These are phyloP conservation scores for Spergularia bocconei DNA, from an alignment of 148 eudicot species.

Conservation along the genomic window DNA sequence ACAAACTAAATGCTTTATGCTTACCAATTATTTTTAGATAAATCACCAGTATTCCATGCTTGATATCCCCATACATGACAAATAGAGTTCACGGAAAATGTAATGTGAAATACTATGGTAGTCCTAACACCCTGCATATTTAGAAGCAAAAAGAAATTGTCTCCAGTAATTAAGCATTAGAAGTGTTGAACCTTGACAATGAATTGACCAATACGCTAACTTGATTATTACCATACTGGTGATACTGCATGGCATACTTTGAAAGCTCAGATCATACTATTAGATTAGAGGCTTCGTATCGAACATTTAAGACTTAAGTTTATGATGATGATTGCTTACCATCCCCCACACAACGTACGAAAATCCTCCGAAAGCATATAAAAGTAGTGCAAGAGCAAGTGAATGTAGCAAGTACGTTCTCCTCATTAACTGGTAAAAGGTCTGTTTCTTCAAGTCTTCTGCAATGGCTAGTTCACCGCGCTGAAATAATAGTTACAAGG, in stretches of 20 bases:
- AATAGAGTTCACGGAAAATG: slow-evolving; percentile 67
- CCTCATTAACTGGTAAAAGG: slow-evolving; percentile 54
- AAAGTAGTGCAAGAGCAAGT: slow-evolving; percentile 44
- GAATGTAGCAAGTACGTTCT: slow-evolving; percentile 57
- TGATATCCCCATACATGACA: slow-evolving; percentile 78
- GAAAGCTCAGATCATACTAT: no score
- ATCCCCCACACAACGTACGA: slow-evolving; percentile 78
- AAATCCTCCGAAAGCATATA: slow-evolving; percentile 60
- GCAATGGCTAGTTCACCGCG: slow-evolving; percentile 65
- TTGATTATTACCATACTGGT: no score
- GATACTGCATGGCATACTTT: no score
- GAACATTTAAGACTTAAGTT: no score
- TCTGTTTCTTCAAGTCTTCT: slow-evolving; percentile 63
- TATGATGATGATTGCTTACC: slow-evolving; percentile 33
- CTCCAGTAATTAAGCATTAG: not conserved
- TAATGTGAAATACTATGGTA: slow-evolving; percentile 61
- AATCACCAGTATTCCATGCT: slow-evolving; percentile 60
- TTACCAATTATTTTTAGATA: slow-evolving; percentile 67
- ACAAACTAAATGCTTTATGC: not conserved
- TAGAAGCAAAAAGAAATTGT: not conserved
- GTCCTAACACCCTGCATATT: slow-evolving; percentile 65
- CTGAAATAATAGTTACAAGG: slow-evolving; percentile 31
- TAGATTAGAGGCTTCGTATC: no score
- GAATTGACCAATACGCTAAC: no score
- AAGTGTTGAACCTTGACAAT: no score